Evolutionary conservation across 179 eudicot species (phyloP).

Genomic region (Patellifolia procumbens): DNA sequence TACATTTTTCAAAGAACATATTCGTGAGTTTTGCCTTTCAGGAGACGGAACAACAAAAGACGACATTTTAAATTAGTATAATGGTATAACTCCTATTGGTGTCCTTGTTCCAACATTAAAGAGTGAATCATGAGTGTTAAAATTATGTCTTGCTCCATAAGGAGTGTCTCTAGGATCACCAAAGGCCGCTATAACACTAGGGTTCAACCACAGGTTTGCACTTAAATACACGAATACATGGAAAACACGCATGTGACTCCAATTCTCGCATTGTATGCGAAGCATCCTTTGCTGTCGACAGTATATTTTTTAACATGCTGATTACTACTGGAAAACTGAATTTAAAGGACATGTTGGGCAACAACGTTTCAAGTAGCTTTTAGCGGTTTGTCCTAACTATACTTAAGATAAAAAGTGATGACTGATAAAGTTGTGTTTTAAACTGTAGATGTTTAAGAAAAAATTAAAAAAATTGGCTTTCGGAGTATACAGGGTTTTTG

Average conservation of each 20-base stretch:
- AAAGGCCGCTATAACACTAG: not conserved
- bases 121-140: not conserved
- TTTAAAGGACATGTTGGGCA: too few species aligned
- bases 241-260: not conserved
- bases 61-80: not conserved
- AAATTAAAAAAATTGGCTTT: too few species aligned
- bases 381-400: too few species aligned
- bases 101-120: not conserved
- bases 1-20: conserved; percentile 26
- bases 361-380: too few species aligned
- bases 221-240: not conserved
- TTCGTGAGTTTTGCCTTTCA: not conserved
- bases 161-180: not conserved
- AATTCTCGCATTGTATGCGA: too few species aligned
- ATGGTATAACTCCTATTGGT: not conserved
- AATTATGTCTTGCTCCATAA: not conserved
- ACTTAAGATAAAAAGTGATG: too few species aligned
- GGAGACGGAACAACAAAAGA: not conserved
- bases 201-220: not conserved
- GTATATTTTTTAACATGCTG: too few species aligned
- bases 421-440: too few species aligned
- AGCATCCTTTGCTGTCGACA: too few species aligned
- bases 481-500: too few species aligned
- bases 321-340: too few species aligned
- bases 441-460: too few species aligned